Evolutionary conservation across 495 filamentous ascomycete genomes (phyloP).

Genomic region (Lophiotrema nucula): DNA sequence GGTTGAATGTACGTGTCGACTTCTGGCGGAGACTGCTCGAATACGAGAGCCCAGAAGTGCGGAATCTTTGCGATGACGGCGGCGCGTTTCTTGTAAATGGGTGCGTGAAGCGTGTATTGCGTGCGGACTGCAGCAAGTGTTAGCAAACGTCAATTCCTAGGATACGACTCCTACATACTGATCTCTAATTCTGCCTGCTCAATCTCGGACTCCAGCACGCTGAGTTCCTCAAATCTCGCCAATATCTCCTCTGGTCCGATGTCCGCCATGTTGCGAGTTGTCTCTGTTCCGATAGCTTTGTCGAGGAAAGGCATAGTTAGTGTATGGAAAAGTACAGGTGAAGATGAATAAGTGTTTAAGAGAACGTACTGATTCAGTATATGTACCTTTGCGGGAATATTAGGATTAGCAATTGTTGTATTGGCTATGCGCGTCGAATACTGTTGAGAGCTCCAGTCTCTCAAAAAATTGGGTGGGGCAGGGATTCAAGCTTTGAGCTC

Average conservation of each 20-base stretch:
- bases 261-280: constrained; percentile 31
- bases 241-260: constrained; percentile 24
- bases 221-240: constrained; percentile 41
- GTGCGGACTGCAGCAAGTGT: constrained; percentile 52
- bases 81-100: constrained; percentile 72
- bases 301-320: constrained; percentile 22
- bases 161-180: too few relatives aligned
- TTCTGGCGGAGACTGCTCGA: constrained; percentile 77
- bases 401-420: not conserved
- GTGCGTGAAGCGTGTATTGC: constrained; percentile 48
- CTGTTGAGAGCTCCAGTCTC: not conserved
- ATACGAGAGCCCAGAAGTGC: constrained; percentile 85
- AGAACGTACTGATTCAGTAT: not conserved
- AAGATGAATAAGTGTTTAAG: not conserved
- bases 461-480: not conserved
- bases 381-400: not conserved
- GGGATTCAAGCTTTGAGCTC: not conserved
- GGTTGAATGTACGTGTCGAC: constrained; percentile 83
- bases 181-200: constrained; percentile 68
- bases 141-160: too few relatives aligned
- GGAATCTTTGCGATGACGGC: constrained; percentile 64
- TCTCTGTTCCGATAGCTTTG: not conserved
- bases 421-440: not conserved
- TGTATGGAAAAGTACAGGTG: not conserved
- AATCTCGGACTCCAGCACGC: constrained; percentile 53